Base-by-base conservation (phyloP, 2,329 filamentous ascomycete species). In the Aspergillus vadensis region DNA sequence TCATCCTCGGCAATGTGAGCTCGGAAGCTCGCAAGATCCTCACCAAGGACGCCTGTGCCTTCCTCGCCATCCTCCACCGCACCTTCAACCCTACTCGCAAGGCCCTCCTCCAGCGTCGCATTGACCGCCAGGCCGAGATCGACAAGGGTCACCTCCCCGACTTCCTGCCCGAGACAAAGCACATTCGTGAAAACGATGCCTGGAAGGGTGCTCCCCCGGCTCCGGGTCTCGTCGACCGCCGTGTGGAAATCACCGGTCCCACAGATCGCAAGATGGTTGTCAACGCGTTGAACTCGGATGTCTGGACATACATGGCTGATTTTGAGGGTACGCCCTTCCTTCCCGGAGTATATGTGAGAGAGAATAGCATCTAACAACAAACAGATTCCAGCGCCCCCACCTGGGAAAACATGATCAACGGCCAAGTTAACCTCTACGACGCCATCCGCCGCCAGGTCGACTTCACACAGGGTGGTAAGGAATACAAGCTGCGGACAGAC, bases 361-460 rank as follows among this genome's bases (percentile, higher is more conserved):
- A 15, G 9, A 19, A 30, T 23, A 25, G 25, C 19, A 39, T 49
- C 21, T 30, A 55, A 32, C 60, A 58, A 63, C 30, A 41, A 48
- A 55, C 61, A 97, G 93, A 98, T 78, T 97, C 95, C 6, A 95
- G 86, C 73, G 93, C 95, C 23, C 95, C 95, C 23, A 97, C 95
- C 47, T 99, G 95, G 95, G 92, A 97, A 68, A 98, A 98, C 83
- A 98, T 98, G 93, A 89, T 98, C 82, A 96, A 95, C 70, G 95
- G 95, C 65, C 95, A 99, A 80, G 88, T 97, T 68, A 99, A 98
- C 83, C 86, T 99, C 60, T 96, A 97, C 82, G 95, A 98, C 72
- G 95, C 93, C 68, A 92, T 96, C 75, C 91, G 95, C 72, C 89
- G 87, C 69, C 91, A 97, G 80, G 88, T 98, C 70, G 94, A 98